A percentile compares a stretch with the other conserved stretches of the same genome.
Conservation (phyloP, 768 basidiomycete genomes). For the Mycena haematopus region DNA sequence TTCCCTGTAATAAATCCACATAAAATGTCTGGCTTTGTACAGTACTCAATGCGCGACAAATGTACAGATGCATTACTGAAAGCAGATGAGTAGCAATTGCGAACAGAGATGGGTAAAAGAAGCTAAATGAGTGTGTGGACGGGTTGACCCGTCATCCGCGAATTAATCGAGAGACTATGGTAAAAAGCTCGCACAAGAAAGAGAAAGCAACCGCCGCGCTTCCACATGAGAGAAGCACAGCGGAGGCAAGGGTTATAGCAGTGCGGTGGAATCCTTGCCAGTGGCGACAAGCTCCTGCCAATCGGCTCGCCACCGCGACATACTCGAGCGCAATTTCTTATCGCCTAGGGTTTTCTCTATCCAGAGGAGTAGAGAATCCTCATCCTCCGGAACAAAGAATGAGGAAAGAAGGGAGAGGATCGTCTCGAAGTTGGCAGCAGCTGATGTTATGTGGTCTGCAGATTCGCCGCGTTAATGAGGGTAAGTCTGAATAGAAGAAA, state of each 20-base stretch:
- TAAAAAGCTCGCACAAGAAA: slow-evolving; percentile 1
- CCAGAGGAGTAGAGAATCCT: slow-evolving; percentile 84
- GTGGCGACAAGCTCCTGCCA: slow-evolving; percentile 76
- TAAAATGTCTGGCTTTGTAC: background rate
- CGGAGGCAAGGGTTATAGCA: slow-evolving; percentile 50
- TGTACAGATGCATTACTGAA: slow-evolving; percentile 29
- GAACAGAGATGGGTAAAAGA: background rate
- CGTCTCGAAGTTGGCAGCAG: slow-evolving; percentile 87
- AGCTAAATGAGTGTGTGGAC: slow-evolving; percentile 26
- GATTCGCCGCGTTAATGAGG: background rate
- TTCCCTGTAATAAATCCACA: background rate
- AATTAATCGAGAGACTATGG: slow-evolving; percentile 9
- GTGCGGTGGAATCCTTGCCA: slow-evolving; percentile 65
- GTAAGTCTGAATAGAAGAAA: slow-evolving; percentile 4
- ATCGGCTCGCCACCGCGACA: slow-evolving; percentile 78
- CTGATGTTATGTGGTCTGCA: slow-evolving; percentile 83
- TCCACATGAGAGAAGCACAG: background rate
- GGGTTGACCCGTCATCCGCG: slow-evolving; percentile 4
- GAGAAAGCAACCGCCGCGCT: slow-evolving; percentile 8
- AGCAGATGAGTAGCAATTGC: slow-evolving; percentile 26
- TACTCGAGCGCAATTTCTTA: slow-evolving; percentile 72
- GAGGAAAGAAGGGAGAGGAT: slow-evolving; percentile 90
- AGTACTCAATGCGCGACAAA: slow-evolving; percentile 16
- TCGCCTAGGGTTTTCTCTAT: slow-evolving; percentile 64
- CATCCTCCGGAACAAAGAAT: slow-evolving; percentile 93